Evolutionary conservation across 164 flowering plant genomes (phyloP), one percentile per base, ranked within the genome.

Genomic region (Akebia trifoliata): DNA sequence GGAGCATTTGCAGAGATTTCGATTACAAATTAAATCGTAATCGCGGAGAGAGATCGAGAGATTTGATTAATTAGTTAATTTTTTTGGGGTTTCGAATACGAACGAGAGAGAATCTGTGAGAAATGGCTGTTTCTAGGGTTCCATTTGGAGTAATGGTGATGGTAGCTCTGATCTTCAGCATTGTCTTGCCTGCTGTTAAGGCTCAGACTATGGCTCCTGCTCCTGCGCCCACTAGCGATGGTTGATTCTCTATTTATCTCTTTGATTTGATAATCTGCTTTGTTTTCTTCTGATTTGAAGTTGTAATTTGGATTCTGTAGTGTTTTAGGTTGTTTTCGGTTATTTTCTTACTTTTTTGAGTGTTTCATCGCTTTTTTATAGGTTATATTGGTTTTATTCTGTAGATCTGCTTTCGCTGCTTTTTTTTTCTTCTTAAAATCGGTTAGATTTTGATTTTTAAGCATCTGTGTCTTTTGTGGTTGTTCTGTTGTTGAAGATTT

Each of bases 141-240:
- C 31, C 62, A 14, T 11, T 69, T 28, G 64, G 63, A 8, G 49
- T 67, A 3, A n/a, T 62, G 34, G 62, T 59, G 0, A 8, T 74
- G 17, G 42, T 70, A 6, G 60, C 54, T 29, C 49, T 76, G 29
- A 26, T 65, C 0, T 57, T 79, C 51, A 37, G 59, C 69, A 49
- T 74, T 42, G 38, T 54, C 12, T 55, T 64, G 11, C 70, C 78
- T 0, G 38, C 56, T 9, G 72, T 56, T 17, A 57, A 52, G 9
- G 77, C 77, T 6, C 73, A 74, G 39, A 17, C 65, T 6, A 0
- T 8, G 1, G 67, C 84, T 50, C 77, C 81, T 25, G 78, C 80
- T 51, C 83, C 83, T 20, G 60, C 74, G 4, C 84, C 83, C 17
- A 36, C 78, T 10, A 79, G 79, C 51, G 84, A 79, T 25, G 84